A percentile compares a stretch with the other conserved stretches of the same genome.
Conservation (phyloP, 129 eudicot genomes). For the Oenanthe sinensis region DNA sequence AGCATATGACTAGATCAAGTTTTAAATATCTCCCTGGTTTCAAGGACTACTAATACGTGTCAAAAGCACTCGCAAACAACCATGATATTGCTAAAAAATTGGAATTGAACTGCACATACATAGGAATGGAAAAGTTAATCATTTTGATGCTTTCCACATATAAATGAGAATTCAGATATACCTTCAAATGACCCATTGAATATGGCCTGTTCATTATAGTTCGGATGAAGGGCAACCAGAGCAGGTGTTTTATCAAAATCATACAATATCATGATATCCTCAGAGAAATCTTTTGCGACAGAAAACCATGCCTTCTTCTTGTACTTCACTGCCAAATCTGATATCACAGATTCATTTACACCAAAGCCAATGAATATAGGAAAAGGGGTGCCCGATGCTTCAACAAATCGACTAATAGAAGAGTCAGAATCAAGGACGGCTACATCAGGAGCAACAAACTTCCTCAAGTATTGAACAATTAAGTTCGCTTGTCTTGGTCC, state of each 20-base stretch:
- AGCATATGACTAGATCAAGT: not conserved
- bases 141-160: not conserved
- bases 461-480: conserved; percentile 62
- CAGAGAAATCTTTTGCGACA: conserved; percentile 82
- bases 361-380: conserved; percentile 88
- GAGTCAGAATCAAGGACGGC: conserved; percentile 67
- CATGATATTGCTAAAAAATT: not conserved
- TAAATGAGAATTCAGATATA: conserved; percentile 15
- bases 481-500: conserved; percentile 87
- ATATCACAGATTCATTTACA: conserved; percentile 59
- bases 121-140: not conserved
- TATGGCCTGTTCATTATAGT: conserved; percentile 57
- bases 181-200: conserved; percentile 99
- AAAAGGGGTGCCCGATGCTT: conserved; percentile 60
- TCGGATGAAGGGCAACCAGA: conserved; percentile 67
- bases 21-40: not conserved
- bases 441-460: conserved; percentile 93
- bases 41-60: not conserved
- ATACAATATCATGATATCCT: conserved; percentile 54
- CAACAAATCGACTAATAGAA: conserved; percentile 60
- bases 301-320: conserved; percentile 98
- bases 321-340: conserved; percentile 57
- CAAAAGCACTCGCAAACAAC: not conserved
- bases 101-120: not conserved
- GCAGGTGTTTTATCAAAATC: conserved; percentile 93